Evolutionary conservation across 192 early-diverging fungal genomes (phyloP).

Genomic region (Phycomyces nitens): DNA sequence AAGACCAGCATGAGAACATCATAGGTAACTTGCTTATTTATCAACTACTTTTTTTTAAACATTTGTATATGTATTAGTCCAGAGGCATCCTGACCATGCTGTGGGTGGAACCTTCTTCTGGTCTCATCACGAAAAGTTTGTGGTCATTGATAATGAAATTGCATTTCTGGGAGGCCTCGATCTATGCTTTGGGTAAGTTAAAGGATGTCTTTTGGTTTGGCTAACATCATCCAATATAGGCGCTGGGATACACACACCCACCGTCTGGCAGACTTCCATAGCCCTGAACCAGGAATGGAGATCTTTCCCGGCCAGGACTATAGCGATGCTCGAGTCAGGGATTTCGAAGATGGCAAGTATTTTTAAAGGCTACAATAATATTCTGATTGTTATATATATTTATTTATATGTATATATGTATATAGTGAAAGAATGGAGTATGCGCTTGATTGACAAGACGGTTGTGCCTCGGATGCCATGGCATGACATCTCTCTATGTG

Average conservation of each 20-base stretch:
- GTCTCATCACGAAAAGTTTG: constrained; percentile 84
- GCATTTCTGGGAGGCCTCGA: constrained; percentile 87
- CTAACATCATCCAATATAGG: no score
- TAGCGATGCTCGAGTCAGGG: constrained; percentile 80
- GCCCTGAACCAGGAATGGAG: constrained; percentile 36
- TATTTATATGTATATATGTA: no score
- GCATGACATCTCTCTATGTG: constrained; percentile 82
- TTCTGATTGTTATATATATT: no score
- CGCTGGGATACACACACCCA: constrained; percentile 73
- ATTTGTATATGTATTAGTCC: constrained; percentile 47
- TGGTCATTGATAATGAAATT: constrained; percentile 75
- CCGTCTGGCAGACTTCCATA: constrained; percentile 67
- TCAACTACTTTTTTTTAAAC: background rate
- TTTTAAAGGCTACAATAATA: no score
- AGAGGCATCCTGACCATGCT: constrained; percentile 82
- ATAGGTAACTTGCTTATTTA: constrained; percentile 42
- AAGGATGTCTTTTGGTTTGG: no score
- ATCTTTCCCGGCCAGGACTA: constrained; percentile 74
- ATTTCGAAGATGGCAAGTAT: constrained; percentile 51
- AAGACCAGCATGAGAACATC: constrained; percentile 72
- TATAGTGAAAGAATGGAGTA: constrained; percentile 49
- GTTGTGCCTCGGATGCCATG: constrained; percentile 74
- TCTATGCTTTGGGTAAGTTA: constrained; percentile 71
- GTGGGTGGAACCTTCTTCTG: constrained; percentile 82
- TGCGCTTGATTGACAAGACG: constrained; percentile 45